Evolutionary conservation across 2,329 filamentous ascomycete species (phyloP).

Genomic region (Paracamarosporium sp.): DNA sequence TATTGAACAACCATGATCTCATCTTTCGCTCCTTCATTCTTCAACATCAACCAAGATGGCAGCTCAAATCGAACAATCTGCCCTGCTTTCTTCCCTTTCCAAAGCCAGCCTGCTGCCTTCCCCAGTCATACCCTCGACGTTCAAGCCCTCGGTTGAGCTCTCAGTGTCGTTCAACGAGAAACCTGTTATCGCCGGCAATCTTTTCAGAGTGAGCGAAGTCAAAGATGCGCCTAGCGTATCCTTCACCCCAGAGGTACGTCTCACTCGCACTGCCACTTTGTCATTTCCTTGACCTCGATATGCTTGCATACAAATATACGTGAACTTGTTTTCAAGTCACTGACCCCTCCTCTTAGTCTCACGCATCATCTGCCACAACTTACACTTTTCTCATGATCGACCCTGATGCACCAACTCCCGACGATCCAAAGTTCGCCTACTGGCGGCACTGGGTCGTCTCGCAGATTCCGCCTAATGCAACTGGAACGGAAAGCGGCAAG

Average conservation of each 20-base stretch:
- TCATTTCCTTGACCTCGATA: no score
- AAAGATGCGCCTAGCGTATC: conserved; percentile 20
- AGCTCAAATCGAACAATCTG: conserved; percentile 1
- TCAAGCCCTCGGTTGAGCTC: conserved; percentile 53
- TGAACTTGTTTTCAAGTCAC: background rate
- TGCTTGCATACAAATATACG: no score
- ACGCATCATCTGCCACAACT: conserved; percentile 13
- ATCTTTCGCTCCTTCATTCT: background rate
- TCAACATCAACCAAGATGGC: conserved; percentile 2
- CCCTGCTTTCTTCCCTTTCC: conserved; percentile 32
- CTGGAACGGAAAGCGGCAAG: conserved; percentile 14
- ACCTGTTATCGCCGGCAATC: conserved; percentile 29
- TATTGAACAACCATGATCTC: background rate
- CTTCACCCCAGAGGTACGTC: conserved; percentile 9
- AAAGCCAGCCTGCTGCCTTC: conserved; percentile 37
- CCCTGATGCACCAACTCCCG: conserved; percentile 62
- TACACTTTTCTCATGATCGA: conserved; percentile 61
- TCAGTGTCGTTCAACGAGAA: conserved; percentile 40
- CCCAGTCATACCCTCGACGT: conserved; percentile 50
- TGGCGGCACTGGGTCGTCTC: conserved; percentile 62
- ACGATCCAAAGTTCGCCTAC: conserved; percentile 62
- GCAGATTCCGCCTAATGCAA: conserved; percentile 15
- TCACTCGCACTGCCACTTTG: background rate
- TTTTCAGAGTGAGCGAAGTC: conserved; percentile 45
- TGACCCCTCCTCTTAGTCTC: background rate